Base-by-base conservation (phyloP, 495 filamentous ascomycete species). In the Hypoxylon subgilvum region DNA sequence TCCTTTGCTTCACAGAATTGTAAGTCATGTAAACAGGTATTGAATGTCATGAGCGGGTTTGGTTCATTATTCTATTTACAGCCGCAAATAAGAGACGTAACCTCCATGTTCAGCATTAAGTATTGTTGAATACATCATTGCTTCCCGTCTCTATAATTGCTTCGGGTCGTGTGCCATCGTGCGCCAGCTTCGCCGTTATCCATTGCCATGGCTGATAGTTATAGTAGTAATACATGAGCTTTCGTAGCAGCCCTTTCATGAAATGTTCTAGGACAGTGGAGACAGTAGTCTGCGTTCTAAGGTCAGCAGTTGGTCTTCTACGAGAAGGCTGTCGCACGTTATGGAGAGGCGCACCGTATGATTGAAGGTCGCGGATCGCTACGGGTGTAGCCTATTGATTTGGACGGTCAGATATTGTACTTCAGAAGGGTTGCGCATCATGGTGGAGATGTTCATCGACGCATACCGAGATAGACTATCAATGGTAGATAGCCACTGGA, bases 391-490 rank as follows among this genome's bases (percentile, higher is more conserved):
- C 94, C 91, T 96, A 67, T 67, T 52, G 34, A 42, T 21, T 18
- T 42, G 23, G 14, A 74, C 66, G 60, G 63, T 71, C 30, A 52
- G 54, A 17, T 28, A 28, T 32, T 25, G 44, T 44, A 6, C 22
- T 47, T 16, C 4, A 10, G 31, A 28, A 40, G 18, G 4, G 22
- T 42, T 12, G 23, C 32, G 32, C 25, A 43, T 43, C 45, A 25
- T 40, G 32, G 23, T 49, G 19, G 41, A 50, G 18, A 55, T 14
- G 51, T 50, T 44, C 41, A 19, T 44, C 22, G 47, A 47, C n/a
- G 57, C 84, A 64, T 86, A 96, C 91, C 94, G 63, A 98, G 88
- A 76, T 97, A 98, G 75, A 98, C 80, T 72, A 98, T 95, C 75
- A 98, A 76, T 71, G 94, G 94, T 39, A 98, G 82, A 72, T 97